phyloP scores from a whole-genome alignment of 495 filamentous ascomycete species.

The Echria macrotheca region DNA sequence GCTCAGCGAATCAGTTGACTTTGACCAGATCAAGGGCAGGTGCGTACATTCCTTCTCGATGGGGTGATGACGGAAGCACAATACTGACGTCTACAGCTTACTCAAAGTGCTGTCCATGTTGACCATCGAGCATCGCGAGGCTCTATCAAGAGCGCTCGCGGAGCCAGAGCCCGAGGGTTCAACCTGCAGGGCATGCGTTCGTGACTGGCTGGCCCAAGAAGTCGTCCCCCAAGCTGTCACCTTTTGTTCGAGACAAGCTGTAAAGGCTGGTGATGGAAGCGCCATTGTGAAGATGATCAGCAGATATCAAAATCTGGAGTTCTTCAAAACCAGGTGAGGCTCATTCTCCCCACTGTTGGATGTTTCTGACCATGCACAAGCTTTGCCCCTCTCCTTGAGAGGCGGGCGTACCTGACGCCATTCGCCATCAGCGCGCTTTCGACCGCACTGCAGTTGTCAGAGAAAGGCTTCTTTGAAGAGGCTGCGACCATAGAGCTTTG shows the following conservation, averaged over 20 bases:
- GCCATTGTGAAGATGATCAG: slow-evolving; percentile 10
- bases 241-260: background rate
- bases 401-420: background rate
- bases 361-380: background rate
- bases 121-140: background rate
- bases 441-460: background rate
- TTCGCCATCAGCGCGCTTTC: slow-evolving; percentile 7
- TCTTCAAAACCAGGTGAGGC: slow-evolving; percentile 7
- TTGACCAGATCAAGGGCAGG: slow-evolving; percentile 9
- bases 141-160: slow-evolving; percentile 3
- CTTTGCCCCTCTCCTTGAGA: slow-evolving; percentile 5
- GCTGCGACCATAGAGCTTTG: slow-evolving; percentile 1
- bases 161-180: background rate
- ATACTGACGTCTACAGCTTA: background rate
- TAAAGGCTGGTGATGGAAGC: background rate
- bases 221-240: slow-evolving; percentile 3
- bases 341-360: no score
- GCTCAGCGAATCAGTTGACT: background rate
- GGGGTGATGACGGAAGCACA: no score
- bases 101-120: background rate
- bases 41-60: background rate
- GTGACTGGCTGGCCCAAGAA: slow-evolving; percentile 8
- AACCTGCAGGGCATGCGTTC: background rate
- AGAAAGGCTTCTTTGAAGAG: slow-evolving; percentile 1
- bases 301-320: slow-evolving; percentile 6